Conservation (phyloP, 192 early-diverging fungal genomes). For the Lobosporangium transversale region DNA sequence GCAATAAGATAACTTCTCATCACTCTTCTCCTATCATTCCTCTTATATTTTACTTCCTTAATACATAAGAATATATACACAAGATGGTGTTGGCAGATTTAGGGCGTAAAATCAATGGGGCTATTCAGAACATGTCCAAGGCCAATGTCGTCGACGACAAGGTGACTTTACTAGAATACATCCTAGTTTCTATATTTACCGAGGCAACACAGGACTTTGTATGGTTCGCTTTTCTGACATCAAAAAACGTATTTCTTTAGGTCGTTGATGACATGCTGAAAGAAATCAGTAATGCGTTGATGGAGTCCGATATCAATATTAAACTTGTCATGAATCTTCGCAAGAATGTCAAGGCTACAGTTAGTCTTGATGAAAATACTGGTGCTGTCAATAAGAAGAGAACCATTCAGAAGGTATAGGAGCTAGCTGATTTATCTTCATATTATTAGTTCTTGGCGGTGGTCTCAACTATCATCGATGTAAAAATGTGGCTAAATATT, state of each 20-base stretch:
- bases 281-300: slow-evolving; percentile 88
- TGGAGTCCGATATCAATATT: slow-evolving; percentile 94
- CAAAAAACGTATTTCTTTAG: no score
- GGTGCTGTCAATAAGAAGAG: slow-evolving; percentile 87
- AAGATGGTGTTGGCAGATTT: slow-evolving; percentile 92
- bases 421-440: not conserved
- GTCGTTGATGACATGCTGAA: slow-evolving; percentile 83
- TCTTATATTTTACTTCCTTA: not conserved
- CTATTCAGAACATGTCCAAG: slow-evolving; percentile 80
- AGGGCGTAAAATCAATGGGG: slow-evolving; percentile 86
- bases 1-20: no score
- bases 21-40: not conserved
- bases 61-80: not conserved
- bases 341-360: slow-evolving; percentile 83
- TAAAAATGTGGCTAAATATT: no score
- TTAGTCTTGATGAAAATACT: slow-evolving; percentile 86
- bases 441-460: no score
- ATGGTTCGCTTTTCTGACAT: no score
- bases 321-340: slow-evolving; percentile 83
- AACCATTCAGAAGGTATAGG: slow-evolving; percentile 77
- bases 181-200: not conserved
- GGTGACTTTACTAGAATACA: slow-evolving; percentile 56
- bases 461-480: no score
- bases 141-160: slow-evolving; percentile 92
- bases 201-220: not conserved